A percentile compares a stretch with the other conserved stretches of the same genome.
Evolutionary conservation across 2,329 filamentous ascomycete genomes (phyloP).

Genomic region (Penicillium sp.): DNA sequence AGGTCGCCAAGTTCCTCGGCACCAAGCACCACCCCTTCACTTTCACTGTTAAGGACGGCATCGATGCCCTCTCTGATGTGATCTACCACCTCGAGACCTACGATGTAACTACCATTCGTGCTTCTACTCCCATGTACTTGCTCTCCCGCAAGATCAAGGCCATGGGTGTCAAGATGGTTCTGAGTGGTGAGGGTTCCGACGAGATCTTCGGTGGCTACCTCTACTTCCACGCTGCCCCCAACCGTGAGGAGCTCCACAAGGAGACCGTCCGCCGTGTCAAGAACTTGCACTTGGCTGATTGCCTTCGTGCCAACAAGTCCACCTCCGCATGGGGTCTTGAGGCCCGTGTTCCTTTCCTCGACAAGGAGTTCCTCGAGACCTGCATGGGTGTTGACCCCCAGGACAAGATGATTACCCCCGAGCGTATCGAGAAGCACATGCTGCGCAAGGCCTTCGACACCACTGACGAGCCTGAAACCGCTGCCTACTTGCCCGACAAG

Average conservation of each 20-base stretch:
- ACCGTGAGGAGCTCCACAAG: slow-evolving; percentile 89
- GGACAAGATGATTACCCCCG: slow-evolving; percentile 93
- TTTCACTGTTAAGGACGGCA: slow-evolving; percentile 94
- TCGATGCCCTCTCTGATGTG: slow-evolving; percentile 94
- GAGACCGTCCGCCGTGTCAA: slow-evolving; percentile 93
- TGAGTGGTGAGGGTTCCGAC: slow-evolving; percentile 93
- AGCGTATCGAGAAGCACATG: slow-evolving; percentile 94
- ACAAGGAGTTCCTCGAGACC: slow-evolving; percentile 92
- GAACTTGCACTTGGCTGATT: slow-evolving; percentile 95
- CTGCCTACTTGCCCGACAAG: slow-evolving; percentile 89
- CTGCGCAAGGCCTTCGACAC: slow-evolving; percentile 97
- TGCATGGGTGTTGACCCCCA: slow-evolving; percentile 90
- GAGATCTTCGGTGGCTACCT: slow-evolving; percentile 98
- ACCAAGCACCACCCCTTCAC: slow-evolving; percentile 98
- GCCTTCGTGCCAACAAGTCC: slow-evolving; percentile 97
- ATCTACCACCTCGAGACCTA: slow-evolving; percentile 98
- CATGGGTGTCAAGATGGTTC: slow-evolving; percentile 99
- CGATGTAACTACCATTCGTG: slow-evolving; percentile 97
- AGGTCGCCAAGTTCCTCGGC: slow-evolving; percentile 94
- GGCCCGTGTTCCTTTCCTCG: slow-evolving; percentile 94
- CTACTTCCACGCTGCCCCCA: slow-evolving; percentile 94
- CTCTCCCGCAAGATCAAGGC: slow-evolving; percentile 98
- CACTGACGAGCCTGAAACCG: slow-evolving; percentile 71
- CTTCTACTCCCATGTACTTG: slow-evolving; percentile 97
- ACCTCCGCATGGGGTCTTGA: slow-evolving; percentile 97